phyloP scores from a whole-genome alignment of 352 stramenopile genomes.

The Globisporangium yorkense region DNA sequence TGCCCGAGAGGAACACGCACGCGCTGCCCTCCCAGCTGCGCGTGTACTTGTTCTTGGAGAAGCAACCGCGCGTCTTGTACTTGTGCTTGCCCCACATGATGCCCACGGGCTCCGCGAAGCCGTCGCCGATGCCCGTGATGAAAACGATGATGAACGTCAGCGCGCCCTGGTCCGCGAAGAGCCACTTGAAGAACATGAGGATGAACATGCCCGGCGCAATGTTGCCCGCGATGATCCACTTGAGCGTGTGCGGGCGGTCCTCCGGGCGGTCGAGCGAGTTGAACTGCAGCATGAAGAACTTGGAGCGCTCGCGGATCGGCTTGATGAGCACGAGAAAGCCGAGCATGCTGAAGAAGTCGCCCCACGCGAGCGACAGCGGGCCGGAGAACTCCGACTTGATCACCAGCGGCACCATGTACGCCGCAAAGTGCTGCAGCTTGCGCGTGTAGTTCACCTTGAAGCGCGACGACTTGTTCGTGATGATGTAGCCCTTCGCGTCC shows the following conservation, averaged over 20 bases:
- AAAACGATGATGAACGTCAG: slow-evolving; percentile 79
- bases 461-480: slow-evolving; percentile 75
- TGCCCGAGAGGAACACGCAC: slow-evolving; percentile 71
- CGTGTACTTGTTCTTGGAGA: slow-evolving; percentile 82
- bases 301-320: slow-evolving; percentile 67
- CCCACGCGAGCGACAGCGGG: slow-evolving; percentile 66
- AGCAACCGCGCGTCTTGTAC: slow-evolving; percentile 80
- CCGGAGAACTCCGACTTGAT: slow-evolving; percentile 61
- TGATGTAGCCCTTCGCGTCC: slow-evolving; percentile 78
- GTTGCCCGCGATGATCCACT: slow-evolving; percentile 81
- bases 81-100: slow-evolving; percentile 82
- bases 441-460: slow-evolving; percentile 90
- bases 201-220: slow-evolving; percentile 62
- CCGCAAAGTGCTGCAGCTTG: slow-evolving; percentile 80
- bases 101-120: slow-evolving; percentile 67
- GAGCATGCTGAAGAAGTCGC: slow-evolving; percentile 78
- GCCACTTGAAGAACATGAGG: slow-evolving; percentile 84
- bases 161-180: slow-evolving; percentile 50
- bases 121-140: slow-evolving; percentile 77
- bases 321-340: slow-evolving; percentile 84
- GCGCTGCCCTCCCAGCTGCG: slow-evolving; percentile 79
- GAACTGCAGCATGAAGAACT: slow-evolving; percentile 88
- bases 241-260: slow-evolving; percentile 79
- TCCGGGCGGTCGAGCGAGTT: slow-evolving; percentile 83
- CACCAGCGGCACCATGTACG: slow-evolving; percentile 78